Percentiles rank a stretch among this genome's conserved stretches.
Conservation (phyloP, 495 filamentous ascomycete genomes). For the Hypoxylon lienhwacheense region DNA sequence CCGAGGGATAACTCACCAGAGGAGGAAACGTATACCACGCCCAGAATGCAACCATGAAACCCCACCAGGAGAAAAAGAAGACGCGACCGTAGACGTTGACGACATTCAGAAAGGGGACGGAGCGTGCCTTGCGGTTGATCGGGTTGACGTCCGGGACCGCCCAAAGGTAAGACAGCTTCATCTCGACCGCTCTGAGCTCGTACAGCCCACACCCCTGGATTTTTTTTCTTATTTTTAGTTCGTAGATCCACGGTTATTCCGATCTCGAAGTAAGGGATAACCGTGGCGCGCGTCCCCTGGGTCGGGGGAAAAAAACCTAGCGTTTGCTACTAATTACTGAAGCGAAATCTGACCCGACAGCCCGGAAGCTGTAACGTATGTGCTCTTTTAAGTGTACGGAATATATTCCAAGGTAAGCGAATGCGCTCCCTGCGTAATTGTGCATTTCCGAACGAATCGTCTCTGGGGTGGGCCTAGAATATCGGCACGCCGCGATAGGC, state of each 20-base stretch:
- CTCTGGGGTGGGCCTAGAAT: conserved; percentile 12
- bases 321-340: neutral
- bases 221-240: too few relatives aligned
- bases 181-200: conserved; percentile 2
- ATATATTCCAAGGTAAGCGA: conserved; percentile 13
- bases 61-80: conserved; percentile 93
- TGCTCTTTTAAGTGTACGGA: conserved; percentile 3
- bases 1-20: conserved; percentile 57
- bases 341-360: neutral
- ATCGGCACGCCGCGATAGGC: conserved; percentile 18
- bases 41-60: conserved; percentile 95
- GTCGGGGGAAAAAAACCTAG: too few relatives aligned
- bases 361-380: conserved; percentile 10
- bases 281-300: too few relatives aligned
- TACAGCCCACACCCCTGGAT: too few relatives aligned
- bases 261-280: too few relatives aligned
- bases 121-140: conserved; percentile 75
- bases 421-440: conserved; percentile 22
- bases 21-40: conserved; percentile 90
- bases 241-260: too few relatives aligned
- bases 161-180: conserved; percentile 58
- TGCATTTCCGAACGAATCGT: conserved; percentile 38
- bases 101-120: conserved; percentile 80
- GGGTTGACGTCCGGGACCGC: conserved; percentile 68
- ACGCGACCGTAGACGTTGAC: conserved; percentile 78